Base-by-base conservation (phyloP, 176 grass and related monocot genomes). In the Hordeum vulgare region DNA sequence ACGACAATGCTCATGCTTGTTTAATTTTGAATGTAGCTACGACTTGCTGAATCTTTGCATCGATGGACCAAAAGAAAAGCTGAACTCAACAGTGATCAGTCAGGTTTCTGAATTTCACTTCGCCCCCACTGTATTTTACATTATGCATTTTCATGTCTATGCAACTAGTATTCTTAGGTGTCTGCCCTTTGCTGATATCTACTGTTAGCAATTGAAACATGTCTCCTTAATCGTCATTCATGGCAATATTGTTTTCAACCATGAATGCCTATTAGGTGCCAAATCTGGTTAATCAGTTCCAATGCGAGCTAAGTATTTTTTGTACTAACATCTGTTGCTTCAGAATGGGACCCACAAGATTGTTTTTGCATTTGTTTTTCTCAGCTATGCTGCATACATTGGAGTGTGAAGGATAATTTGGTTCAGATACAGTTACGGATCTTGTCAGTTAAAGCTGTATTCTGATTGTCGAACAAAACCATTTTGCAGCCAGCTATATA, bases 41-140 rank as follows among this genome's bases (percentile, higher is more conserved):
- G 93, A 99, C 59, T 83, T 99, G 88, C 45, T 96, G 84, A 88
- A 92, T 92, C 61, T 96, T 74, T 96, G 93, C 89, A 95, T 81
- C 47, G 95, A 96, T 83, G 96, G 96, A 21, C 93, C 96, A 58
- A 99, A 98, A 87, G 93, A 96, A 79, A 99, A 90, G 71, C 83
- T 99, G 79, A 88, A 99, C 75, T 99, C 93, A 71, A 99, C 96
- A 61, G 89, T 96, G 61, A 92, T 99, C 77, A 99, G 96, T 83
- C 96, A 99, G 93, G 96, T 99, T 89, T 77, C 36, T 90, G 7
- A 8, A 86, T 79, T 86, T 74, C 6, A 17, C 64, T 21, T 80
- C 13, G 11, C 26, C 79, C 15, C 7, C 39, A 41, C 10, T 7
- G 70, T 60, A 66, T 36, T 61, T 31, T n/a, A 65, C 35, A 15